phyloP scores from a whole-genome alignment of 169 alveolate genomes.

The Perkinsus chesapeaki region DNA sequence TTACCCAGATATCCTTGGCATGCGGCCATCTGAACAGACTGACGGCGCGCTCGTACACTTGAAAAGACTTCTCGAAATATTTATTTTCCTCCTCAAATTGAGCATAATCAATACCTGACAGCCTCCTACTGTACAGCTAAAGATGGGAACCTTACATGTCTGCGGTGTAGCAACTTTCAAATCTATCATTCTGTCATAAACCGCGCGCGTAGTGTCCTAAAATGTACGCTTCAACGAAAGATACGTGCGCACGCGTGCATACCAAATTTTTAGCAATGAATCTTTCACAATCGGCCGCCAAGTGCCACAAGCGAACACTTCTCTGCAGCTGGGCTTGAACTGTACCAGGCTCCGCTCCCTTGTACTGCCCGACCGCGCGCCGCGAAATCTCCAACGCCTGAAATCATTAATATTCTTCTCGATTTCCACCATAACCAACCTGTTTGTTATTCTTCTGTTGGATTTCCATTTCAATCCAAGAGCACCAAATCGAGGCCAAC shows the following conservation, averaged over 20 bases:
- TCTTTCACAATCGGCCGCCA: constrained; percentile 60
- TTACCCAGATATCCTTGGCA: constrained; percentile 59
- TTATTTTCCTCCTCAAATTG: constrained; percentile 39
- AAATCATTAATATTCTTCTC: background rate
- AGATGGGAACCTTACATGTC: constrained; percentile 5
- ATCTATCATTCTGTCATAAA: constrained; percentile 61
- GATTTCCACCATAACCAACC: background rate
- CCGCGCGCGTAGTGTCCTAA: constrained; percentile 44
- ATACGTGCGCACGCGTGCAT: background rate
- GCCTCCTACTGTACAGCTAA: background rate
- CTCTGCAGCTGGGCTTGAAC: constrained; percentile 12
- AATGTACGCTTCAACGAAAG: constrained; percentile 26
- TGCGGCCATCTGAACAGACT: constrained; percentile 63
- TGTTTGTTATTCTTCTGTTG: constrained; percentile 8
- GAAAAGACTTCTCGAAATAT: constrained; percentile 60
- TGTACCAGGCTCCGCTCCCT: background rate
- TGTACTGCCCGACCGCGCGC: background rate
- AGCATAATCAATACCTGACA: constrained; percentile 43
- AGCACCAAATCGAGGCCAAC: constrained; percentile 44
- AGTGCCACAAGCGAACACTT: constrained; percentile 46
- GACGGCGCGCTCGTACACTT: constrained; percentile 64
- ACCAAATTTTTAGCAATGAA: background rate
- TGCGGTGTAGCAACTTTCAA: constrained; percentile 47
- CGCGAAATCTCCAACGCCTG: background rate
- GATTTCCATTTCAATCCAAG: constrained; percentile 64